Evolutionary conservation across 345 rosid genomes (phyloP).

Genomic region (Gossypium raimondii): DNA sequence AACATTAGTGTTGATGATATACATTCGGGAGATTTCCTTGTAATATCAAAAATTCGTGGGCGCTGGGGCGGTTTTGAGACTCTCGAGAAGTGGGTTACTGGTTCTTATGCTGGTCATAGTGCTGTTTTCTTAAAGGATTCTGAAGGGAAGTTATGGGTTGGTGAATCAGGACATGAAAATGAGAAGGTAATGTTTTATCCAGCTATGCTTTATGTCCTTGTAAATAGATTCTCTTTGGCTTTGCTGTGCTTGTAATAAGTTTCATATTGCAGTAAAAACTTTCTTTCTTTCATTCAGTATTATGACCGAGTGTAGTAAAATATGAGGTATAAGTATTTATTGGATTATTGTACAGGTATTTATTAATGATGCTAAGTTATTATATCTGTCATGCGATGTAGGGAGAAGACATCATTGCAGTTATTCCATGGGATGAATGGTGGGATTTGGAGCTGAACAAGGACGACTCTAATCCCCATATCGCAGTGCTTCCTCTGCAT

Average conservation of each 20-base stretch:
- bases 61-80: constrained; percentile 98
- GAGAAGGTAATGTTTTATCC: constrained; percentile 50
- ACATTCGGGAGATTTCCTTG: constrained; percentile 88
- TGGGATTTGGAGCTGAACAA: constrained; percentile 92
- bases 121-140: constrained; percentile 89
- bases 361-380: neutral
- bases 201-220: neutral
- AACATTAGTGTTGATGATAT: constrained; percentile 64
- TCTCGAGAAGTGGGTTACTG: constrained; percentile 98
- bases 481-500: constrained; percentile 88
- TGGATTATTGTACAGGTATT: constrained; percentile 1
- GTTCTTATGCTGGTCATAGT: constrained; percentile 94
- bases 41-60: constrained; percentile 83
- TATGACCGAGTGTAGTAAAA: neutral
- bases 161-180: constrained; percentile 96
- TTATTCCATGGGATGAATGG: constrained; percentile 98
- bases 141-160: constrained; percentile 92
- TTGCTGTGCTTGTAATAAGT: neutral
- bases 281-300: neutral
- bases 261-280: neutral
- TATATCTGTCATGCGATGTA: constrained; percentile 21
- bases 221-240: neutral
- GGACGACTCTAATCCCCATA: constrained; percentile 90
- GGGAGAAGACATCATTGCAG: constrained; percentile 87
- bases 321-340: neutral